These are phyloP conservation scores for Boletellus ananiceps DNA, from an alignment of 768 basidiomycete species.

Conservation along the genomic window DNA sequence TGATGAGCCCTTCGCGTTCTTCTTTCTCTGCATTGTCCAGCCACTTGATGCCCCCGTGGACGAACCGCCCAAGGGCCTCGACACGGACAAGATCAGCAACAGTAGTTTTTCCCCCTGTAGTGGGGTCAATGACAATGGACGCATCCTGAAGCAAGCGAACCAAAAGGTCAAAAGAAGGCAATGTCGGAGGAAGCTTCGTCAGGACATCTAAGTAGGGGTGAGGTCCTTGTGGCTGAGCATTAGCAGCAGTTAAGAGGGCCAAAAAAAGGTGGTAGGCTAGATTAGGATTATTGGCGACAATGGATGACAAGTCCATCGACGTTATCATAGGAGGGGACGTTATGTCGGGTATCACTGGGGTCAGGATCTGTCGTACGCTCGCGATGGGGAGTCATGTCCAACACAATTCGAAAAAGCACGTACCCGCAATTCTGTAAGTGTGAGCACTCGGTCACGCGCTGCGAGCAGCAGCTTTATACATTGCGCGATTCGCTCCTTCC, in stretches of 20 bases:
- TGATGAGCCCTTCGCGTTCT: conserved; percentile 61
- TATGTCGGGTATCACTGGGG: conserved; percentile 43
- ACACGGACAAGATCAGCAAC: conserved; percentile 60
- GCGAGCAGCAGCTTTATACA: conserved; percentile 65
- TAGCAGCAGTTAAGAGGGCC: conserved; percentile 45
- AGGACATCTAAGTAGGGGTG: conserved; percentile 59
- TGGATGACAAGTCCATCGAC: conserved; percentile 60
- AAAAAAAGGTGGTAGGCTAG: conserved; percentile 66
- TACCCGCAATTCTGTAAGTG: conserved; percentile 72
- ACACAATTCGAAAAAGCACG: background rate
- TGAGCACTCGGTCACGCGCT: conserved; percentile 68
- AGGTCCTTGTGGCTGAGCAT: conserved; percentile 30
- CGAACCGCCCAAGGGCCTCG: conserved; percentile 66
- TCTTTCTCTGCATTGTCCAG: conserved; percentile 67
- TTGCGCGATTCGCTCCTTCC: conserved; percentile 54
- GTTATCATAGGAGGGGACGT: conserved; percentile 52
- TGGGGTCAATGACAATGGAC: conserved; percentile 39
- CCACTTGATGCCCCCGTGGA: conserved; percentile 66
- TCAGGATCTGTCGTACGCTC: conserved; percentile 40
- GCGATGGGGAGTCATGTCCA: background rate
- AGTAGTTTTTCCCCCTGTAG: conserved; percentile 47
- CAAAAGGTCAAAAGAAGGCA: conserved; percentile 70
- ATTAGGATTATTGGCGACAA: conserved; percentile 64
- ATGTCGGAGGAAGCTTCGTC: conserved; percentile 61
- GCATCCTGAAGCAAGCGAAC: conserved; percentile 64